Conservation (phyloP, 2,329 filamentous ascomycete species). For the Venturia aucupariae region DNA sequence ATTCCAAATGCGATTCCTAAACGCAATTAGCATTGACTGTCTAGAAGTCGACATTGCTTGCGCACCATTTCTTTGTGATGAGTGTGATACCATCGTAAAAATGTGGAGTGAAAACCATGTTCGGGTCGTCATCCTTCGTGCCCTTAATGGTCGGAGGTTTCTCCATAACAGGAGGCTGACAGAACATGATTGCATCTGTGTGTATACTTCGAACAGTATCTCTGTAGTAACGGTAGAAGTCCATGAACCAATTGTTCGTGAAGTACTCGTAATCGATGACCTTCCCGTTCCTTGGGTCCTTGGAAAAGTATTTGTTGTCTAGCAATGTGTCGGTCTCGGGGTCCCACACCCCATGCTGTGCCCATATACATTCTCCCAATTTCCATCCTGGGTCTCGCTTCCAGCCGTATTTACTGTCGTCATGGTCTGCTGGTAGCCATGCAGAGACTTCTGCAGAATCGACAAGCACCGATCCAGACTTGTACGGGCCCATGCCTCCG, state of each 20-base stretch:
- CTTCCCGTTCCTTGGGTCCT: constrained; percentile 64
- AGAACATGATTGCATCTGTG: constrained; percentile 74
- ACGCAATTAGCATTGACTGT: neutral
- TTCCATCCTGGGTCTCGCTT: constrained; percentile 82
- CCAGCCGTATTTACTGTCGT: constrained; percentile 85
- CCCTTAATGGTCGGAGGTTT: constrained; percentile 82
- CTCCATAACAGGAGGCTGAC: constrained; percentile 86
- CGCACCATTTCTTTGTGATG: constrained; percentile 88
- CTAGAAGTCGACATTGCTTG: neutral
- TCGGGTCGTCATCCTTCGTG: constrained; percentile 78
- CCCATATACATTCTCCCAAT: constrained; percentile 92
- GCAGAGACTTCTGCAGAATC: constrained; percentile 79
- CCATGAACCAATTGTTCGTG: constrained; percentile 85
- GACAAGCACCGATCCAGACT: constrained; percentile 71
- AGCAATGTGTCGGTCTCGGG: constrained; percentile 65
- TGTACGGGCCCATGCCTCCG: constrained; percentile 84
- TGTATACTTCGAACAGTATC: constrained; percentile 68
- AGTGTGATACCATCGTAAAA: constrained; percentile 96
- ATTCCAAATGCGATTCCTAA: constrained; percentile 83
- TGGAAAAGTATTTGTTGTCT: constrained; percentile 79
- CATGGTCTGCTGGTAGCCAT: constrained; percentile 75
- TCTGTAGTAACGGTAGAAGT: constrained; percentile 68
- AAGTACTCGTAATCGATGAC: constrained; percentile 73
- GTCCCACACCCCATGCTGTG: constrained; percentile 95
- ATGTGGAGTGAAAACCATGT: constrained; percentile 87